These are phyloP conservation scores for Neoboletus subvelutipes DNA, from an alignment of 768 basidiomycete species.

Conservation along the genomic window DNA sequence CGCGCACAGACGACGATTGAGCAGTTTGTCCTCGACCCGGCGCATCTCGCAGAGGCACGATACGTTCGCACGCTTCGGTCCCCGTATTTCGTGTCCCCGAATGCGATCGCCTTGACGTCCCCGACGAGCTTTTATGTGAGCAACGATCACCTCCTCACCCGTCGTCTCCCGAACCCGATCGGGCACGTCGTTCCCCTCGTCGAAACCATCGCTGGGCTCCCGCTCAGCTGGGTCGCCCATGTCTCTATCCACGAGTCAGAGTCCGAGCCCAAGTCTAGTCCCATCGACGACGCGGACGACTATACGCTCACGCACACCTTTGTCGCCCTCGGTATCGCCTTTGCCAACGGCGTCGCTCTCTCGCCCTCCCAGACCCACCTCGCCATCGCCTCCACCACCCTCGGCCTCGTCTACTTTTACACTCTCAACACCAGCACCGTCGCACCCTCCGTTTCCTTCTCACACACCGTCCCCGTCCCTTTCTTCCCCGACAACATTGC, in stretches of 20 bases:
- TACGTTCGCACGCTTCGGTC: conserved; percentile 62
- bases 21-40: conserved; percentile 57
- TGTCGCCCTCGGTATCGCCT: conserved; percentile 51
- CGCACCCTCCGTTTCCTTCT: conserved; percentile 40
- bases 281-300: conserved; percentile 17
- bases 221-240: conserved; percentile 59
- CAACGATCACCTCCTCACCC: conserved; percentile 70
- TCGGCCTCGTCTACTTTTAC: conserved; percentile 51
- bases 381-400: conserved; percentile 57
- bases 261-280: conserved; percentile 6
- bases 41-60: conserved; percentile 41
- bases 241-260: conserved; percentile 40
- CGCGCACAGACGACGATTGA: conserved; percentile 61
- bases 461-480: conserved; percentile 47
- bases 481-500: conserved; percentile 63
- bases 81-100: conserved; percentile 61
- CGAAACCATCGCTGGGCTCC: conserved; percentile 57
- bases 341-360: conserved; percentile 68
- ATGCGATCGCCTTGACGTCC: conserved; percentile 63
- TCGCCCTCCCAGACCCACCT: conserved; percentile 49
- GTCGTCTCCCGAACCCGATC: conserved; percentile 51
- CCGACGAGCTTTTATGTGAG: conserved; percentile 69
- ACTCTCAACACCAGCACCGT: conserved; percentile 36
- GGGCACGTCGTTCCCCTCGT: conserved; percentile 50
- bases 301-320: conserved; percentile 36